Base-by-base conservation (phyloP, 2,329 filamentous ascomycete species). In the Stagonosporopsis cucurbitacearum region DNA sequence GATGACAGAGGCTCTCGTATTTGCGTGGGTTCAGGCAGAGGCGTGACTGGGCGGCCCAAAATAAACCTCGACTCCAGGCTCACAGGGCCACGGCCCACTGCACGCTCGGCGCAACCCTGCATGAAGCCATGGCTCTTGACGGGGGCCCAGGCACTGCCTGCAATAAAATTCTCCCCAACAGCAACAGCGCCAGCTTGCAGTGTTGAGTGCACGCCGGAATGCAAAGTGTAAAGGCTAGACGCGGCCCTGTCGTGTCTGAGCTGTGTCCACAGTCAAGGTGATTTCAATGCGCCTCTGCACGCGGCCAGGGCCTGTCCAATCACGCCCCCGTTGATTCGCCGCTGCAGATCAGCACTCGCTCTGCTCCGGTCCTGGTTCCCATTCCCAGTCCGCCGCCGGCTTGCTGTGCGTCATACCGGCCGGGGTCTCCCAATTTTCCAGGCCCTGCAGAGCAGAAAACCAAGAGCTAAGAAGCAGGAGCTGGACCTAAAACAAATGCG, bases 381-480 rank as follows among this genome's bases (percentile, higher is more conserved):
- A n/a, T n/a, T n/a, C n/a, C n/a, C n/a, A n/a, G n/a, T n/a, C n/a
- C n/a, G n/a, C n/a, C n/a, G n/a, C n/a, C 57, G 63, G 45, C 58
- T 45, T 48, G 49, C 48, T 30, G 45, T 66, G 66, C 66, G 66
- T 68, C 66, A 67, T 68, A 64, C 25, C 50, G 45, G 28, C 58
- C 45, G 58, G 46, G 50, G 36, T 47, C 26, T 26, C 20, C 47
- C 51, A 50, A 55, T 56, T 63, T 57, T 59, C 57, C 60, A 64
- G 23, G 50, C 53, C 62, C 50, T 40, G 48, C 47, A 48, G 50
- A 28, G n/a, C 41, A 50, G 46, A 46, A 30, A 33, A 19, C 26
- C 3, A 30, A 30, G 26, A 30, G 9, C 26, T n/a, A n/a, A n/a
- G n/a, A n/a, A n/a, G n/a, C n/a, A n/a, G n/a, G n/a, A n/a, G n/a